Percentiles rank a stretch among this genome's conserved stretches.
These are phyloP conservation scores for Lolium multiflorum DNA, from an alignment of 176 grass and related monocot genomes.

Conservation along the genomic window DNA sequence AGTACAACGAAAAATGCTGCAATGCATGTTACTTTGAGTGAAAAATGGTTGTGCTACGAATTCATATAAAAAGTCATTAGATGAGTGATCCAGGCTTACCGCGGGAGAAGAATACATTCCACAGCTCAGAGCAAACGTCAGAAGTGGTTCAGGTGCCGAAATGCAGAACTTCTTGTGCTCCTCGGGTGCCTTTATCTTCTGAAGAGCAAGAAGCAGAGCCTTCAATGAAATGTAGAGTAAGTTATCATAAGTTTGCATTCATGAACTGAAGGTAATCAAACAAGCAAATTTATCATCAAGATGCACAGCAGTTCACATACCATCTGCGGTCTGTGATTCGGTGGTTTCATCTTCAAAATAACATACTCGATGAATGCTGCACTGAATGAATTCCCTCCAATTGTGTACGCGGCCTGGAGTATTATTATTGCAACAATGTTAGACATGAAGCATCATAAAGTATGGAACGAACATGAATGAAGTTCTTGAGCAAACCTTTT, in stretches of 20 bases:
- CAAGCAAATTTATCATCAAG: background rate
- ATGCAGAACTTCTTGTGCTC: constrained; percentile 86
- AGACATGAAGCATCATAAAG: background rate
- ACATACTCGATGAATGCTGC: constrained; percentile 91
- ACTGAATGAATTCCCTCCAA: constrained; percentile 84
- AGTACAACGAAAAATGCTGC: background rate
- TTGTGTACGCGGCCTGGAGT: constrained; percentile 77
- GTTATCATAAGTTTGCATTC: constrained; percentile 19
- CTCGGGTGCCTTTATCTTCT: constrained; percentile 86
- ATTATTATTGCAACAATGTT: background rate
- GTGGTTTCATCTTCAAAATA: constrained; percentile 90
- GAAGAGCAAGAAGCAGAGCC: constrained; percentile 89
- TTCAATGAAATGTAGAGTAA: constrained; percentile 35
- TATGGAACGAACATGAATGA: background rate
- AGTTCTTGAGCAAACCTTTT: constrained; percentile 67
- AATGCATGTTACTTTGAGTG: background rate
- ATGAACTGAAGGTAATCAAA: background rate
- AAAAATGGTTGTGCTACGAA: background rate
- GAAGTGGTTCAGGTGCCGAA: constrained; percentile 67
- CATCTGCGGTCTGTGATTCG: constrained; percentile 87
- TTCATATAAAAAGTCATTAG: background rate
- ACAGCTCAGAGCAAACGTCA: constrained; percentile 87
- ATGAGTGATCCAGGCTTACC: constrained; percentile 38
- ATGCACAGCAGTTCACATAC: constrained; percentile 45
- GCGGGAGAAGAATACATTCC: constrained; percentile 90